These are phyloP conservation scores for Alternaria sp. DNA, from an alignment of 2,329 filamentous ascomycete genomes.

Conservation along the genomic window DNA sequence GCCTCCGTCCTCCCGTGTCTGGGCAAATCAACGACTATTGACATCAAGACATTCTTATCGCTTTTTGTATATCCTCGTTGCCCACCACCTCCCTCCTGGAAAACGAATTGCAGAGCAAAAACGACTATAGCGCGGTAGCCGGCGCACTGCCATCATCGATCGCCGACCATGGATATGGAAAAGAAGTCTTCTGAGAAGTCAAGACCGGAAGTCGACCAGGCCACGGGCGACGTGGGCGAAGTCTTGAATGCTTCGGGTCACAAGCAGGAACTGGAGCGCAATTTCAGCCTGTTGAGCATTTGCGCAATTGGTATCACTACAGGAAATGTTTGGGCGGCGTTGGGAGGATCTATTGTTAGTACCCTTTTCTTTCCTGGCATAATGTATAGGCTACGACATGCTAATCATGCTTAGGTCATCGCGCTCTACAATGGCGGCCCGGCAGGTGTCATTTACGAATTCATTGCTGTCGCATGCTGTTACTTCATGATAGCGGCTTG, in stretches of 20 bases:
- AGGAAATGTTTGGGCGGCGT: slow-evolving; percentile 54
- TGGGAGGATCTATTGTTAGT: slow-evolving; percentile 59
- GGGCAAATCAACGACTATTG: neutral
- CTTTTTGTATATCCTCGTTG: neutral
- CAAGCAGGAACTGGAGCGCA: slow-evolving; percentile 60
- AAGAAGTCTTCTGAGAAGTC: slow-evolving; percentile 24
- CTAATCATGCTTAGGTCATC: slow-evolving; percentile 38
- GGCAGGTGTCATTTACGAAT: slow-evolving; percentile 57
- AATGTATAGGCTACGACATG: neutral
- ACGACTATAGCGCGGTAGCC: neutral
- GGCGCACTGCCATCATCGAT: neutral
- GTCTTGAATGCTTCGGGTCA: slow-evolving; percentile 61
- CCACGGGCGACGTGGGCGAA: slow-evolving; percentile 37
- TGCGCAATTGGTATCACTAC: slow-evolving; percentile 58
- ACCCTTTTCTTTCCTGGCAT: neutral
- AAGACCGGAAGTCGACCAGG: slow-evolving; percentile 25
- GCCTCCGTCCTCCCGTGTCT: neutral
- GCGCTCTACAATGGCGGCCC: slow-evolving; percentile 58
- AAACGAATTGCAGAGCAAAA: neutral
- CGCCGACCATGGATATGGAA: slow-evolving; percentile 9
- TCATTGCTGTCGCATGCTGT: slow-evolving; percentile 59
- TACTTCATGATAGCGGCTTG: slow-evolving; percentile 61
- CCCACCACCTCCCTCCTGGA: neutral
- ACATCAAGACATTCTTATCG: neutral
- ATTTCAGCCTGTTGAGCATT: slow-evolving; percentile 58